phyloP scores from a whole-genome alignment of 306 rosid genomes.

The Pyrus pyrifolia region DNA sequence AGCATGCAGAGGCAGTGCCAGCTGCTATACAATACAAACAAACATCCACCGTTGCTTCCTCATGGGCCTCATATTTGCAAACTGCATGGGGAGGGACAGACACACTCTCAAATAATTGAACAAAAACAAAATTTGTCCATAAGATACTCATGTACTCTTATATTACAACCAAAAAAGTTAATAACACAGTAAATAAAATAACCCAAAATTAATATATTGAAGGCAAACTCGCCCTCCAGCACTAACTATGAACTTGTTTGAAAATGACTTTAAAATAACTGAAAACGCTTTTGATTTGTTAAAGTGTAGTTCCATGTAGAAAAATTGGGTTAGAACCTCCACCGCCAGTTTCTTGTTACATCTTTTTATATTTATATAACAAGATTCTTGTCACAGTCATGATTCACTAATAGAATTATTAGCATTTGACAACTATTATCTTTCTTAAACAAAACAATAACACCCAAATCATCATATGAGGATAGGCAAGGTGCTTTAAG shows the following conservation, averaged over 20 bases:
- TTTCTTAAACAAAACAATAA: background rate
- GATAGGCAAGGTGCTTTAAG: background rate
- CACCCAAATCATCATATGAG: background rate
- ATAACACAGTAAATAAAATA: too few species aligned
- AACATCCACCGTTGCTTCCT: background rate
- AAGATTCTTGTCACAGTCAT: background rate
- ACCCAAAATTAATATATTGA: background rate
- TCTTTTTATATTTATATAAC: background rate
- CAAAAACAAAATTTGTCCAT: background rate
- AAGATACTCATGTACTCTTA: background rate
- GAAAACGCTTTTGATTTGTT: rapidly evolving
- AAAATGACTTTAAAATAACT: too few species aligned
- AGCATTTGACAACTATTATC: background rate
- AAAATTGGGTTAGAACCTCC: background rate
- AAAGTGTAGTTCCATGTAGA: background rate
- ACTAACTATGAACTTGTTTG: too few species aligned
- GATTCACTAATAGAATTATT: background rate
- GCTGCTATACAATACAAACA: background rate
- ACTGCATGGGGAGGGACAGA: background rate
- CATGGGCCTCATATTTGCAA: background rate
- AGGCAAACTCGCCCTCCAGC: too few species aligned
- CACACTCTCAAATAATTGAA: background rate
- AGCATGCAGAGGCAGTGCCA: background rate
- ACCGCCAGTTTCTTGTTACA: background rate
- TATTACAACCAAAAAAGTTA: background rate